Base-by-base conservation (phyloP, 371 early-diverging fungal genomes). In the Racocetra persica region DNA sequence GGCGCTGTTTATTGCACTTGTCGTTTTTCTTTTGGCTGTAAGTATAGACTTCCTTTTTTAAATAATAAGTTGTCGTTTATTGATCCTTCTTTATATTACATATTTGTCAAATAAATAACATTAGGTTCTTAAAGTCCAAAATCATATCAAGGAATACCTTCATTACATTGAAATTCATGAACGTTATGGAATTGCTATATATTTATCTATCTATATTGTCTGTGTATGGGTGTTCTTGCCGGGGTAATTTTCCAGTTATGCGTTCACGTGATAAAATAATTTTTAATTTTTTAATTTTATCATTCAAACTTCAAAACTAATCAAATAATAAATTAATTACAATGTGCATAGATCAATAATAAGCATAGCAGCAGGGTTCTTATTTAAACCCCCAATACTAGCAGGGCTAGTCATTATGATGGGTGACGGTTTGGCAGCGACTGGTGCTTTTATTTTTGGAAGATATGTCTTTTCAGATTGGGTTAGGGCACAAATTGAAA, bases 391-490 rank as follows among this genome's bases (percentile, higher is more conserved):
- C 0, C 65, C 82, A 73, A 83, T 83, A 7, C n/a, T 85, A 45
- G 85, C 85, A 11, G 71, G 82, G 20, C 51, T 69, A 7, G 78
- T 85, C 52, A 83, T 85, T n/a, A 71, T 85, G 10, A 2, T 72
- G 57, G 85, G 85, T 2, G 85, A 85, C 60, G 38, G 80, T 49
- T 80, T 85, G 24, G 84, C 80, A 13, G 82, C 85, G 1, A 59
- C 82, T 2, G 72, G 81, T 11, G 81, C 85, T 11, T 85, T 85
- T 69, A 59, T 85, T 57, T 85, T 85, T 82, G 85, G 85, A 1
- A 82, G 84, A 57, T 85, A 85, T 60, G 77, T 85, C 20, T 85
- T 85, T 28, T 84, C 84, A 26, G 84, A 84, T 77, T 85, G 85
- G 85, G 85, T 85, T 32, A 82, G 77, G 54, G 59, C 79, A 22